Percentiles rank a stretch among this genome's conserved stretches.
Evolutionary conservation across 345 rosid species (phyloP).

Genomic region (Arabidopsis arenosa): DNA sequence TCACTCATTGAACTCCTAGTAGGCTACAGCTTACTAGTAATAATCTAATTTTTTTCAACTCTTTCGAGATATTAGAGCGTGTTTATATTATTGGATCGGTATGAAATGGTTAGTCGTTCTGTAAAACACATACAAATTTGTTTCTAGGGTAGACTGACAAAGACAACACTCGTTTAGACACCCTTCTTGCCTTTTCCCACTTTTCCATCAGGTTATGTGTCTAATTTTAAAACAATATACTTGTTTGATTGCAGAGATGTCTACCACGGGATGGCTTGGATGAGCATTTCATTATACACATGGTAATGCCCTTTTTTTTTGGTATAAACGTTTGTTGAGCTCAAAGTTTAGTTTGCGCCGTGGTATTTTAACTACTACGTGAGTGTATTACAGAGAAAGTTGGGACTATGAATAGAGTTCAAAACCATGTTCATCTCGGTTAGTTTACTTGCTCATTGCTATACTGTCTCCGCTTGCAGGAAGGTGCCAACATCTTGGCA

Average conservation of each 20-base stretch:
- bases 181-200: neutral
- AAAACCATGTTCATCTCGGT: neutral
- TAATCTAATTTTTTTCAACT: neutral
- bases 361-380: neutral
- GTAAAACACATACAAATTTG: neutral
- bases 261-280: conserved; percentile 83
- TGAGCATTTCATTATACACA: conserved; percentile 85
- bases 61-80: neutral
- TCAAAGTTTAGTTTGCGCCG: neutral
- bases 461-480: conserved; percentile 52
- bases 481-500: conserved; percentile 79
- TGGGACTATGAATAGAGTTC: neutral
- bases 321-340: neutral
- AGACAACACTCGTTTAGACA: conserved; percentile 4
- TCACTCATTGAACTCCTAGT: conserved; percentile 17
- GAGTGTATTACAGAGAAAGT: neutral
- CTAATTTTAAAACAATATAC: conserved; percentile 5
- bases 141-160: neutral
- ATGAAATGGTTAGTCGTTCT: neutral
- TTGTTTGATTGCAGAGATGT: conserved; percentile 69
- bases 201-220: conserved; percentile 3
- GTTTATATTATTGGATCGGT: neutral
- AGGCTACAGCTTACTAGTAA: neutral
- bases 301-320: conserved; percentile 54
- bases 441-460: conserved; percentile 11